Evolutionary conservation across 2,329 filamentous ascomycete species (phyloP).

Genomic region (Xylaria digitata): DNA sequence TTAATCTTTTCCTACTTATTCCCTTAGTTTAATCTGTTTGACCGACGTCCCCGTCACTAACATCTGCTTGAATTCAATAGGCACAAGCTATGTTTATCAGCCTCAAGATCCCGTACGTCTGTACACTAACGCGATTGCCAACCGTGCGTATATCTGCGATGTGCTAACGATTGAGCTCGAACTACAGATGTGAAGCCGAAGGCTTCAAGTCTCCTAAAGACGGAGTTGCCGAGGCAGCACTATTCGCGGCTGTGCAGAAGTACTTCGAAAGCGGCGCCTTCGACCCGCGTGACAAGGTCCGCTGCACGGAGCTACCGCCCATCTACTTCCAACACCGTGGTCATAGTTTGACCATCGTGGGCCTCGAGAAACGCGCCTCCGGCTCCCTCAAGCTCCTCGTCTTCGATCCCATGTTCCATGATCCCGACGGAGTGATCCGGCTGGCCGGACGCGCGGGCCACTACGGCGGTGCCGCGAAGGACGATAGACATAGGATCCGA

Average conservation of each 20-base stretch:
- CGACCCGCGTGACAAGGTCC: constrained; percentile 69
- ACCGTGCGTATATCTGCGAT: background rate
- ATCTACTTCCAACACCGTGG: constrained; percentile 91
- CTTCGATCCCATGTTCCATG: constrained; percentile 87
- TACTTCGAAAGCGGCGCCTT: constrained; percentile 76
- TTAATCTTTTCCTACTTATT: background rate
- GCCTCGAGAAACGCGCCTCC: constrained; percentile 76
- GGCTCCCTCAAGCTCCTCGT: constrained; percentile 79
- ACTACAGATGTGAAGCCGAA: constrained; percentile 69
- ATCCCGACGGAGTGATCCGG: constrained; percentile 71
- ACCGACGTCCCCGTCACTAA: constrained; percentile 6
- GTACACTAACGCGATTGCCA: background rate
- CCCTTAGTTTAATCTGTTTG: background rate
- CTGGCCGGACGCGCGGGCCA: constrained; percentile 59
- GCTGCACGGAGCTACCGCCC: constrained; percentile 78
- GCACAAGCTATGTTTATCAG: constrained; percentile 81
- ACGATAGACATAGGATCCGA: constrained; percentile 49
- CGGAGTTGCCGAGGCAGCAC: constrained; percentile 62
- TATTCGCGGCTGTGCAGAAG: constrained; percentile 75
- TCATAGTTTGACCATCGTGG: constrained; percentile 91
- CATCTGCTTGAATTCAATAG: constrained; percentile 54
- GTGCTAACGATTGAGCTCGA: constrained; percentile 9
- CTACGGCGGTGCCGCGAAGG: background rate
- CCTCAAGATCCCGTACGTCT: constrained; percentile 71
- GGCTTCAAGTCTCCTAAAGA: constrained; percentile 64